These are phyloP conservation scores for Mortierella sp. DNA, from an alignment of 371 early-diverging fungal genomes.

Conservation along the genomic window DNA sequence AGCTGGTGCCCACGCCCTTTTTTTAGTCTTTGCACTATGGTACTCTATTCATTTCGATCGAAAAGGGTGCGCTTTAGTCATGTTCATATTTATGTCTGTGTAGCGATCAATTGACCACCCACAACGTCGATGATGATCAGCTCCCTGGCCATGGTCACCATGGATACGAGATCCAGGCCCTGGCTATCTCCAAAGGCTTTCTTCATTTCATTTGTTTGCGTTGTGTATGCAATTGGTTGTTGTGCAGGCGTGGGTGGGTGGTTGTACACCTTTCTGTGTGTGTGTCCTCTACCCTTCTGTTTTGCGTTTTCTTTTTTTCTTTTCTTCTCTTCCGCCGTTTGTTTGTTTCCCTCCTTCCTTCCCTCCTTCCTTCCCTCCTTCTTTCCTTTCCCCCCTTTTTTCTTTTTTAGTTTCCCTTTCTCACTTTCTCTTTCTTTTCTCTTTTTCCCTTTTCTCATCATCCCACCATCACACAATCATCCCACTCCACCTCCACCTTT, in stretches of 20 bases:
- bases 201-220: background rate
- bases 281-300: too few species aligned
- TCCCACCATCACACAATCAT: slow-evolving; percentile 4
- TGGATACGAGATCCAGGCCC: too few species aligned
- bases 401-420: background rate
- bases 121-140: background rate
- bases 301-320: background rate
- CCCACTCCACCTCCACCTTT: background rate
- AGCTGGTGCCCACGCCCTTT: background rate
- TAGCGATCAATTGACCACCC: background rate
- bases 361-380: background rate
- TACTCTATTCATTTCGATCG: background rate
- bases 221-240: background rate
- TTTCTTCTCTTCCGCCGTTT: background rate
- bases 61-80: background rate
- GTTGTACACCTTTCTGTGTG: background rate
- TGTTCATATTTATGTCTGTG: background rate
- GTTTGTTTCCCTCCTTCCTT: background rate
- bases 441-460: background rate
- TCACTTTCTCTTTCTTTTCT: background rate
- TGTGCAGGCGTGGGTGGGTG: background rate
- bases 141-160: background rate
- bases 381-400: background rate
- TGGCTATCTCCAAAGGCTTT: too few species aligned
- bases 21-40: too few species aligned